These are phyloP conservation scores for Phytophthora uliginosa DNA, from an alignment of 352 stramenopile genomes.

Conservation along the genomic window DNA sequence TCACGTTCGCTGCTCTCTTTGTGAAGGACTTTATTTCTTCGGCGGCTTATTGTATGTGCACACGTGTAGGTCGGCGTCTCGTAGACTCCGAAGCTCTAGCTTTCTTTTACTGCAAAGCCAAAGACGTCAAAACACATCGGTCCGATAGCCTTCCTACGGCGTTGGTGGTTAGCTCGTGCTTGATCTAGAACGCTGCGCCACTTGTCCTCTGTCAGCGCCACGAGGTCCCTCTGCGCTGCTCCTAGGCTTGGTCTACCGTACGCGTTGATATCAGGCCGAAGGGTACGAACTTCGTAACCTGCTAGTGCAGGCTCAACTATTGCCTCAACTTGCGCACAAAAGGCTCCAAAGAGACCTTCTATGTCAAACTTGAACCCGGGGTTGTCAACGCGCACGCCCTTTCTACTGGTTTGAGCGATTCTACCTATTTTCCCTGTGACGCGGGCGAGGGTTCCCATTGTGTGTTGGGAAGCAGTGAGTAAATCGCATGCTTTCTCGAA, in stretches of 20 bases:
- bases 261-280: background rate
- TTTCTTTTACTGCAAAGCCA: background rate
- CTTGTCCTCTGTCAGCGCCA: background rate
- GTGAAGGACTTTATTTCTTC: background rate
- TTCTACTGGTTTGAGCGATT: background rate
- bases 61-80: background rate
- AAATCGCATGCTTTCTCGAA: too few species aligned
- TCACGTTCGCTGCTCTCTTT: too few species aligned
- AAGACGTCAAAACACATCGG: background rate
- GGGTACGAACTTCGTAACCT: background rate
- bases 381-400: background rate
- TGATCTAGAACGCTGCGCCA: background rate
- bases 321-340: background rate
- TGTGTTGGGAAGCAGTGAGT: background rate
- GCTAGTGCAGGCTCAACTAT: background rate
- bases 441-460: background rate
- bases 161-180: background rate
- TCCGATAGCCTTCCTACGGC: background rate
- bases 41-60: slow-evolving; percentile 1
- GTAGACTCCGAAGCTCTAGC: background rate
- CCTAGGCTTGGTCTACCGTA: background rate
- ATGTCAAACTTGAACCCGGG: background rate
- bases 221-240: background rate
- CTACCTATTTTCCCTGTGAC: background rate
- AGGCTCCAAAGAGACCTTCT: background rate